These are phyloP conservation scores for Hamamelis virginiana DNA, from an alignment of 164 flowering plant genomes.

Conservation along the genomic window DNA sequence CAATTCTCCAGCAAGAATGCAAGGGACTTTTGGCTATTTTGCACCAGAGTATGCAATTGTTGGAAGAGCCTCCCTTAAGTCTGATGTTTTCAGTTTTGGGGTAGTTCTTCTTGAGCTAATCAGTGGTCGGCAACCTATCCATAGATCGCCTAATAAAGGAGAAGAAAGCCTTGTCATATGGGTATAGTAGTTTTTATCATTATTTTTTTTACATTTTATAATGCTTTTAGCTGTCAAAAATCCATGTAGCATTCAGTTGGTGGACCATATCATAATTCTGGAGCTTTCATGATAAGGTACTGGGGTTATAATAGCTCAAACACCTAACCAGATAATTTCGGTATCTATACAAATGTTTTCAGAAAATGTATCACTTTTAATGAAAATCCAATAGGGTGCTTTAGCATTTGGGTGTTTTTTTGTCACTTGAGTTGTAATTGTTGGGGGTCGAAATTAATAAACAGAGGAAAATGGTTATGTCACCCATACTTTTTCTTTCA, in stretches of 20 bases:
- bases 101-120: constrained; percentile 96
- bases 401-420: no score
- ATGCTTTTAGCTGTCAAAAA: no score
- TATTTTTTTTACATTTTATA: neutral
- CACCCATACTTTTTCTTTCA: no score
- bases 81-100: constrained; percentile 98
- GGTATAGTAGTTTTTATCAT: constrained; percentile 41
- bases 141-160: constrained; percentile 50
- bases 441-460: no score
- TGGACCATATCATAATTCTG: no score
- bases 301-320: no score
- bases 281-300: no score
- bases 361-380: neutral
- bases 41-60: constrained; percentile 95
- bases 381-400: no score
- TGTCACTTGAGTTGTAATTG: no score
- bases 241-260: no score
- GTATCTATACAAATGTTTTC: neutral
- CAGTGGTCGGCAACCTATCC: constrained; percentile 82
- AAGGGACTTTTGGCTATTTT: constrained; percentile 96
- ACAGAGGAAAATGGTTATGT: no score
- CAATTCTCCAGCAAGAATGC: constrained; percentile 92
- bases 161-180: constrained; percentile 95
- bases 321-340: neutral
- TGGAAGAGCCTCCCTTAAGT: constrained; percentile 82